Percentiles rank a stretch among this genome's conserved stretches.
These are phyloP conservation scores for Bruguiera parviflora DNA, from an alignment of 345 rosid genomes.

Conservation along the genomic window DNA sequence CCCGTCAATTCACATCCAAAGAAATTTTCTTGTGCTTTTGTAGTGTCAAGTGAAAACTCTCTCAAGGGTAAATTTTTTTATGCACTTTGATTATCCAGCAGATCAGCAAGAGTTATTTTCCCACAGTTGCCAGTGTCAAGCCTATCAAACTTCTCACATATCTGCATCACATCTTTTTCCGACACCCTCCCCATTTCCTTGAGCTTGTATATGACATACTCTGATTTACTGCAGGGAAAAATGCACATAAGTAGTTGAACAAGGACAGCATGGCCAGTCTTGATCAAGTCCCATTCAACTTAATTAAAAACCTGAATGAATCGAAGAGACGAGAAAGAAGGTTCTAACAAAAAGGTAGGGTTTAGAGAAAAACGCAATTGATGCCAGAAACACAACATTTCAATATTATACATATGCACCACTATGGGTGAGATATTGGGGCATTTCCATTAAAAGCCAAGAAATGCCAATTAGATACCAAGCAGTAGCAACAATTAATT, in stretches of 20 bases:
- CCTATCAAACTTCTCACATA: slow-evolving; percentile 56
- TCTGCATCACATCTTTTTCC: slow-evolving; percentile 56
- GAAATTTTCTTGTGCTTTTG: background rate
- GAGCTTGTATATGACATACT: slow-evolving; percentile 75
- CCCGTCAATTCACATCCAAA: background rate
- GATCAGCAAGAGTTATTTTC: slow-evolving; percentile 71
- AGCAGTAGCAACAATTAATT: background rate
- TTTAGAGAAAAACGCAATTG: background rate
- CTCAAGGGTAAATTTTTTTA: background rate
- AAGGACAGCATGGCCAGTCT: background rate
- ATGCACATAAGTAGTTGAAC: background rate
- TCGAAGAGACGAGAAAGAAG: background rate
- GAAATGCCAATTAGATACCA: background rate
- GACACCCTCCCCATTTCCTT: slow-evolving; percentile 70
- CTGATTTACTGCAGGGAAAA: slow-evolving; percentile 50
- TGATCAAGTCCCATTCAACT: background rate
- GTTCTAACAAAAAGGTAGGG: background rate
- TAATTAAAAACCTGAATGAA: background rate
- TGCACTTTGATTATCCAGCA: slow-evolving; percentile 41
- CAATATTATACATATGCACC: too few species aligned
- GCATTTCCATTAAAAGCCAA: too few species aligned
- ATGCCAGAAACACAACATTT: too few species aligned
- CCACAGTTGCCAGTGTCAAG: slow-evolving; percentile 67
- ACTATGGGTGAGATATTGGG: too few species aligned
- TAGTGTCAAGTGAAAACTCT: background rate